A percentile compares a stretch with the other conserved stretches of the same genome.
phyloP scores from a whole-genome alignment of 805 yeast species.

The Danielozyma ontarioensis region DNA sequence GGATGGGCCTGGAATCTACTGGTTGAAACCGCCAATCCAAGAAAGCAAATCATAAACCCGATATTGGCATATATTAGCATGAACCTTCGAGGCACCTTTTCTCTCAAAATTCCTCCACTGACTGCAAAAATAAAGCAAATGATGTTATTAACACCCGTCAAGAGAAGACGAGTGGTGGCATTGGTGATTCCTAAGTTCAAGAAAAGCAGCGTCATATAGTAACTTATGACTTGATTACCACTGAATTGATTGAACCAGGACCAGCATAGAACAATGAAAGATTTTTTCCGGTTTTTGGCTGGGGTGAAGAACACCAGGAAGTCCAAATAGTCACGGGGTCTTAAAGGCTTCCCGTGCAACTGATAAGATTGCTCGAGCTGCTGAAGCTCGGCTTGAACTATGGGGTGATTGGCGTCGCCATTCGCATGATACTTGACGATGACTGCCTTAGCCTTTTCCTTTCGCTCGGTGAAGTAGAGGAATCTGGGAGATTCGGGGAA shows the following conservation, averaged over 20 bases:
- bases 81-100: not conserved
- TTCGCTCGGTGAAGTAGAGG: not conserved
- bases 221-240: constrained; percentile 1
- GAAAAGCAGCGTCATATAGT: constrained; percentile 1
- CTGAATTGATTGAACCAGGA: constrained; percentile 2
- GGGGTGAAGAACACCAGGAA: not conserved
- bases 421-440: constrained; percentile 2
- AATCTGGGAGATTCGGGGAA: constrained; percentile 2
- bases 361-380: not conserved
- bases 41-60: constrained; percentile 1
- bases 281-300: not conserved
- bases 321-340: not conserved
- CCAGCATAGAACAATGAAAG: not conserved
- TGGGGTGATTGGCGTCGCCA: constrained; percentile 1
- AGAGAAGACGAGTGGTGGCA: not conserved
- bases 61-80: constrained; percentile 1
- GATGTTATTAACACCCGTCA: not conserved
- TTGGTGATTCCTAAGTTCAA: not conserved
- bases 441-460: constrained; percentile 1
- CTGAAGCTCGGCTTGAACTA: not conserved
- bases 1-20: constrained; percentile 1
- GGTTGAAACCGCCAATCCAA: not conserved
- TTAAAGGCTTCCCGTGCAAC: not conserved
- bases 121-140: not conserved
- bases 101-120: not conserved